These are phyloP conservation scores for Glarea lozoyensis DNA, from an alignment of 495 filamentous ascomycete species.

Conservation along the genomic window DNA sequence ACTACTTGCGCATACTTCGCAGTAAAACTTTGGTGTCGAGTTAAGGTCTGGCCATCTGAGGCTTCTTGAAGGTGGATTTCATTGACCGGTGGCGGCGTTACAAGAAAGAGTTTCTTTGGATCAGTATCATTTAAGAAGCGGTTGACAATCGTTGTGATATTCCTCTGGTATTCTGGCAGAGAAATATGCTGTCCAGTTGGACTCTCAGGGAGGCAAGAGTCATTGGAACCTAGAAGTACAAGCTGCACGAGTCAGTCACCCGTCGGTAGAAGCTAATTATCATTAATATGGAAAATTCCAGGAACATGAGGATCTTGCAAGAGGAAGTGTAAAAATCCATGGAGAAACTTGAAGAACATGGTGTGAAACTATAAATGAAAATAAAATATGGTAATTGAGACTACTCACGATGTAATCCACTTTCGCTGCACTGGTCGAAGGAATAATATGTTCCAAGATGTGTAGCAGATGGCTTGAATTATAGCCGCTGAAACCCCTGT, in stretches of 20 bases:
- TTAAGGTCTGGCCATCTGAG: slow-evolving; percentile 32
- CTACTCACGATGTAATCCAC: slow-evolving; percentile 43
- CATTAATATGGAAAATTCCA: no score
- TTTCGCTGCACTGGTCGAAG: slow-evolving; percentile 36
- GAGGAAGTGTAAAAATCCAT: not conserved
- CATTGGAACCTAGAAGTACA: slow-evolving; percentile 62
- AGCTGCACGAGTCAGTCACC: slow-evolving; percentile 12
- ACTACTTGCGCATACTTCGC: slow-evolving; percentile 52
- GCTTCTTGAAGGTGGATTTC: slow-evolving; percentile 42
- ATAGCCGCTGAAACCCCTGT: slow-evolving; percentile 47
- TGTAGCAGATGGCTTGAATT: slow-evolving; percentile 52
- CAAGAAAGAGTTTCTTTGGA: slow-evolving; percentile 48
- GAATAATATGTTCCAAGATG: slow-evolving; percentile 40
- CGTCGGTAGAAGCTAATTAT: no score
- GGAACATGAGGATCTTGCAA: no score
- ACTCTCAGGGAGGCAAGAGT: slow-evolving; percentile 40
- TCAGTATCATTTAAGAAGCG: slow-evolving; percentile 50
- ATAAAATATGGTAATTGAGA: not conserved
- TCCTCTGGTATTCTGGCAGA: slow-evolving; percentile 47
- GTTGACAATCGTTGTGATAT: slow-evolving; percentile 47
- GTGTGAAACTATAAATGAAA: slow-evolving; percentile 20
- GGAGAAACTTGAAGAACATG: slow-evolving; percentile 28
- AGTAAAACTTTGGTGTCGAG: slow-evolving; percentile 42
- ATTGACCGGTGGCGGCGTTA: slow-evolving; percentile 59
- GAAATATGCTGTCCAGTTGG: slow-evolving; percentile 55